Conservation (phyloP, 1,139 yeast genomes). For the Pichia sp. region DNA sequence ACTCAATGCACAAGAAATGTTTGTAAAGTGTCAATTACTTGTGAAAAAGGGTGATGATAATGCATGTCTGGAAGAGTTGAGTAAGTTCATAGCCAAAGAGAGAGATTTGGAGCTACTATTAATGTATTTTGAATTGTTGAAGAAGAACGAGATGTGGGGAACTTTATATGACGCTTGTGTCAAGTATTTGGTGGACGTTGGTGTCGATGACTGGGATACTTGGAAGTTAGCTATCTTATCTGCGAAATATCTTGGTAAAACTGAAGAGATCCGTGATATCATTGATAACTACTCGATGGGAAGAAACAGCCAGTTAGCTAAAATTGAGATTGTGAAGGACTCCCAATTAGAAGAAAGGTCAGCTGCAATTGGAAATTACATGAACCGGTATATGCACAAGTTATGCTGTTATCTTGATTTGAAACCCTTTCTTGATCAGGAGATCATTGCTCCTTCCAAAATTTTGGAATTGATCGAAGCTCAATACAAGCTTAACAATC, state of each 20-base stretch:
- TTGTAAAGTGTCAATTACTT: slow-evolving; percentile 43
- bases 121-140: slow-evolving; percentile 41
- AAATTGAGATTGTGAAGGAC: slow-evolving; percentile 37
- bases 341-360: slow-evolving; percentile 19
- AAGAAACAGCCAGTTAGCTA: slow-evolving; percentile 54
- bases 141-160: slow-evolving; percentile 35
- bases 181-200: slow-evolving; percentile 34
- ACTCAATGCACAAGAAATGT: slow-evolving; percentile 50
- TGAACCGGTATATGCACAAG: slow-evolving; percentile 39
- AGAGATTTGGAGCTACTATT: slow-evolving; percentile 53
- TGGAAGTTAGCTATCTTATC: slow-evolving; percentile 50
- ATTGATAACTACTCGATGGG: slow-evolving; percentile 28
- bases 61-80: slow-evolving; percentile 29
- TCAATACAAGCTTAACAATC: slow-evolving; percentile 5
- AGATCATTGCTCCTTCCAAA: background rate
- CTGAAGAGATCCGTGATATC: slow-evolving; percentile 26
- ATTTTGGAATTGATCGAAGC: slow-evolving; percentile 10
- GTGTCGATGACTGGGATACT: slow-evolving; percentile 53
- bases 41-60: slow-evolving; percentile 29
- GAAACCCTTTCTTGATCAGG: slow-evolving; percentile 26
- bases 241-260: slow-evolving; percentile 23
- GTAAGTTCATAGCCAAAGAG: slow-evolving; percentile 31
- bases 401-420: slow-evolving; percentile 55
- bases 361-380: slow-evolving; percentile 32
- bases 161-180: slow-evolving; percentile 31